A percentile compares a stretch with the other conserved stretches of the same genome.
phyloP scores from a whole-genome alignment of 148 eudicot species.

The Fagopyrum tataricum region DNA sequence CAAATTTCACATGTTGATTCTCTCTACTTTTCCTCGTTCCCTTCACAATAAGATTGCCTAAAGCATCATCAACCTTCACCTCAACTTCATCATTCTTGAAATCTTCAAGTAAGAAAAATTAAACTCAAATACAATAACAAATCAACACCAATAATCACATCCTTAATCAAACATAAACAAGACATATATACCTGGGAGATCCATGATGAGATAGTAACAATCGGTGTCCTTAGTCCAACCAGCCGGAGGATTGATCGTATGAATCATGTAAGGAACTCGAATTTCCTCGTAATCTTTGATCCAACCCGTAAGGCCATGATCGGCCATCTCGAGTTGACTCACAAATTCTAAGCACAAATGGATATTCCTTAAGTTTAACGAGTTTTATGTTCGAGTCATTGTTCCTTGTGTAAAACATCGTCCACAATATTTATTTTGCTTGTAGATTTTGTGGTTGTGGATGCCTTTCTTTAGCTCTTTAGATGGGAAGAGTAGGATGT shows the following conservation, averaged over 20 bases:
- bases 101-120: conserved; percentile 30
- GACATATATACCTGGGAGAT: conserved; percentile 7
- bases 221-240: conserved; percentile 1
- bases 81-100: conserved; percentile 43
- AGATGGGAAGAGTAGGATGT: conserved; percentile 1
- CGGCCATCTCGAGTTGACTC: neutral
- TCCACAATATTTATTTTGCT: neutral
- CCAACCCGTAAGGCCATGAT: neutral
- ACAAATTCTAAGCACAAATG: neutral
- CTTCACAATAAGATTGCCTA: conserved; percentile 27
- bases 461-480: conserved; percentile 3
- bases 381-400: neutral
- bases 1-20: conserved; percentile 29
- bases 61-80: conserved; percentile 27
- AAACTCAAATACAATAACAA: neutral
- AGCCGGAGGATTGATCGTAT: conserved; percentile 6
- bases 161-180: neutral
- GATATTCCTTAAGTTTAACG: neutral
- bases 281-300: conserved; percentile 1
- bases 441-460: neutral
- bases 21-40: conserved; percentile 37
- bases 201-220: neutral
- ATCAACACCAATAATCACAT: neutral
- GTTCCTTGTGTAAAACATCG: neutral
- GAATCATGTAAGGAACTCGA: neutral